Evolutionary conservation across 2,329 filamentous ascomycete species (phyloP), one percentile per base, ranked within the genome.

Genomic region (Ilyonectria robusta): DNA sequence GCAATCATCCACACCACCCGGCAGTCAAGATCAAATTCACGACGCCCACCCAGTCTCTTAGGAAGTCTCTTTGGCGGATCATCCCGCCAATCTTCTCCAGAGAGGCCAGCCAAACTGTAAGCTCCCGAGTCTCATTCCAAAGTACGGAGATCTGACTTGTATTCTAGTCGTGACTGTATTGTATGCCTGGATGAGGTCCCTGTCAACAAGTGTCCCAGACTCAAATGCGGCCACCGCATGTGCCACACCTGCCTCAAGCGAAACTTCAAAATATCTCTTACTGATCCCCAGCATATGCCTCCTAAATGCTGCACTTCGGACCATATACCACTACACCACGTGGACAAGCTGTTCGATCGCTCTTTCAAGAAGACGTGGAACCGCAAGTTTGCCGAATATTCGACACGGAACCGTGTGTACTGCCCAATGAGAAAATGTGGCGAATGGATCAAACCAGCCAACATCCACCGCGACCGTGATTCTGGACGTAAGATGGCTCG

Each of bases 281-380:
- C 86, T 47, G 93, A 97, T 77, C 90, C 93, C 1, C 87, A 90
- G 67, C 91, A 94, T 72, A 97, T 97, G 93, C 94, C 94, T 19
- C 94, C 94, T 0, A 88, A 86, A 77, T 97, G 94, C 80, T 97
- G 94, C 80, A 92, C 88, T 3, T 76, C 87, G 21, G 89, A 94
- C 13, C 87, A 89, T 72, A 97, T 97, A 65, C 89, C 92, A 0
- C 82, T 94, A 7, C 91, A 90, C 71, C 90, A 94, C 77, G 94
- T 95, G 31, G 92, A 95, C 13, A 86, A 86, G 26, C 83, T 96
- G 8, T 94, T 97, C 76, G 88, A 93, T 75, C 77, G 85, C 64
- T 85, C 87, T 59, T 95, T 96, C 84, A 95, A 96, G 82, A 89
- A 85, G 71, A 85, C 84, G 1, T 97, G 94, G 93, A 95, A 96